Percentiles rank a stretch among this genome's conserved stretches.
Conservation (phyloP, 1,139 yeast genomes). For the Taphrina confusa region DNA sequence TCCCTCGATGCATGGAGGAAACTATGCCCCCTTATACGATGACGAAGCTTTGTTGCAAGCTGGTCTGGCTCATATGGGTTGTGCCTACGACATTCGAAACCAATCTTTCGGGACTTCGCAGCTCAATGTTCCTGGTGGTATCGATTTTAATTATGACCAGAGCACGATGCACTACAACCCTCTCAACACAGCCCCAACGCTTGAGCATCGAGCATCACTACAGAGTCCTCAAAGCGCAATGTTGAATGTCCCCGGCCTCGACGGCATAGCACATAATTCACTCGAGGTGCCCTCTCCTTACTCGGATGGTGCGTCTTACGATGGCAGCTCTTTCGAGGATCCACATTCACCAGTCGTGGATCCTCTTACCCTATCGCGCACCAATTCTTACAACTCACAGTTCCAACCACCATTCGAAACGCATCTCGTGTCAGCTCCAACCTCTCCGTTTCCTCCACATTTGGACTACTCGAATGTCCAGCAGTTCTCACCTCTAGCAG, state of each 20-base stretch:
- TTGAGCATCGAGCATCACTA: not conserved
- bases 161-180: too few relatives aligned
- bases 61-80: not conserved
- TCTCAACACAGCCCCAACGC: not conserved
- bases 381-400: conserved; percentile 22
- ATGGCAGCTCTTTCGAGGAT: conserved; percentile 15
- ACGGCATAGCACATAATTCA: not conserved
- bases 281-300: conserved; percentile 29
- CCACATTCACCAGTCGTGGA: conserved; percentile 20
- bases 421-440: conserved; percentile 4
- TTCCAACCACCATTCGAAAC: conserved; percentile 10
- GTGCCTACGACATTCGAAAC: not conserved
- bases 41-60: conserved; percentile 1
- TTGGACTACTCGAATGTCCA: not conserved
- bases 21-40: not conserved
- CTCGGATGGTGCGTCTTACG: conserved; percentile 22
- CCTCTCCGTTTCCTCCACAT: conserved; percentile 3
- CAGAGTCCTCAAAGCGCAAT: not conserved
- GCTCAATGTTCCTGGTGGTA: not conserved
- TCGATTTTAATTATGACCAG: not conserved
- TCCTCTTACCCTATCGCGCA: conserved; percentile 22
- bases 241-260: conserved; percentile 1
- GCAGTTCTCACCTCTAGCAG: not conserved
- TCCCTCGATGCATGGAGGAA: too few relatives aligned
- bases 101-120: too few relatives aligned